Evolutionary conservation across 805 yeast genomes (phyloP).

Genomic region (Starmerella kuoi): DNA sequence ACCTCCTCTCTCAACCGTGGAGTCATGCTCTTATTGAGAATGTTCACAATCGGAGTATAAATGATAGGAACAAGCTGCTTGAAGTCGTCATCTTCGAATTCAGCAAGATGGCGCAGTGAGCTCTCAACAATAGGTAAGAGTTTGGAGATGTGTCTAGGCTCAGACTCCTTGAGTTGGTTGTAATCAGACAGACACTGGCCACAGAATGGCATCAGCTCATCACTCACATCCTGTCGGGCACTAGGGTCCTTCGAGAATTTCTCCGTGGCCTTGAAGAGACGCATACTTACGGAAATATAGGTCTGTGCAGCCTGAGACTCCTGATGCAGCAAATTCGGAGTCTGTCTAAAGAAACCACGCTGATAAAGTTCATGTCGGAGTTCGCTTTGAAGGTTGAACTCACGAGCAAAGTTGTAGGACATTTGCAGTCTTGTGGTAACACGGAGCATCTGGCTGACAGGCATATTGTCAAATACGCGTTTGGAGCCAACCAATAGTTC

Average conservation of each 20-base stretch:
- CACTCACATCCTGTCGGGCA: slow-evolving; percentile 41
- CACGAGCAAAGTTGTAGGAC: slow-evolving; percentile 73
- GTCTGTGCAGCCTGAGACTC: slow-evolving; percentile 86
- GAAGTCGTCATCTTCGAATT: slow-evolving; percentile 65
- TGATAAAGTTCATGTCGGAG: slow-evolving; percentile 81
- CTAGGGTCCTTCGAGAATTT: slow-evolving; percentile 35
- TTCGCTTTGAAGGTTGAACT: slow-evolving; percentile 79
- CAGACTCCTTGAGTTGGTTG: slow-evolving; percentile 52
- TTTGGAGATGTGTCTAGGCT: slow-evolving; percentile 63
- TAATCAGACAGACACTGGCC: slow-evolving; percentile 58
- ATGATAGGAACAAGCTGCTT: slow-evolving; percentile 18
- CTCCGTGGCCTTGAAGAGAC: slow-evolving; percentile 56
- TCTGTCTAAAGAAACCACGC: slow-evolving; percentile 80
- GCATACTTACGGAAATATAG: slow-evolving; percentile 65
- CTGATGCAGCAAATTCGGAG: slow-evolving; percentile 84
- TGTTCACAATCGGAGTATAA: slow-evolving; percentile 22
- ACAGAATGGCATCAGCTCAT: slow-evolving; percentile 54
- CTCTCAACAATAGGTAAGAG: slow-evolving; percentile 91
- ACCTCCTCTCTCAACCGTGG: slow-evolving; percentile 29
- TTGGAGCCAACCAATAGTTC: slow-evolving; percentile 53
- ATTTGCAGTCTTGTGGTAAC: slow-evolving; percentile 48
- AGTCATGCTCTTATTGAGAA: slow-evolving; percentile 30
- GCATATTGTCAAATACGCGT: slow-evolving; percentile 53
- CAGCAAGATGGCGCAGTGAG: slow-evolving; percentile 68
- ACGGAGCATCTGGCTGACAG: slow-evolving; percentile 49